Evolutionary conservation across 2,329 filamentous ascomycete genomes (phyloP), one percentile per base, ranked within the genome.

Genomic region (Penicillium sp.): DNA sequence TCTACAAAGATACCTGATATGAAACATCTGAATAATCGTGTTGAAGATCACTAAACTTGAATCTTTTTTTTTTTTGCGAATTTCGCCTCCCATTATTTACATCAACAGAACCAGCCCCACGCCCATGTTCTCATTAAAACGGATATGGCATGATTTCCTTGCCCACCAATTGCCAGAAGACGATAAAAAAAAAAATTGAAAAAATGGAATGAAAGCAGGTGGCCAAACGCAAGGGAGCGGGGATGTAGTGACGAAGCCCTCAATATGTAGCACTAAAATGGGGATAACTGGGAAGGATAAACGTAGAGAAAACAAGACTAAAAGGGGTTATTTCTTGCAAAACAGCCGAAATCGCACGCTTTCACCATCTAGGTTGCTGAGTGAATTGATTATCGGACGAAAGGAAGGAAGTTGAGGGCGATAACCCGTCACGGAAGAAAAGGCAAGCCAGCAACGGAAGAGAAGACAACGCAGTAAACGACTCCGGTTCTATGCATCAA

Each of bases 401-500:
- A 62, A 43, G 49, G 50, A 60, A 61, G 39, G 59, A 59, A 60
- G 61, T 56, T 58, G 59, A 59, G 58, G 63, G 62, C 49, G 52
- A 58, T 49, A 48, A 53, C 56, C 58, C 47, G 49, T 52, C 58
- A 56, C 58, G 61, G 60, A 55, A 53, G 49, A 65, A 43, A 62
- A 60, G 55, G 60, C 55, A 56, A 48, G 62, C 57, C 56, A 56
- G 51, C 44, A 57, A 61, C 55, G 65, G 61, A 62, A 68, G 62
- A 64, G 59, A 68, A 64, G 64, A 68, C 62, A 62, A 67, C 59
- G 64, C 64, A 69, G 59, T 66, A 67, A 67, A 72, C 66, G 70
- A 74, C 73, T 74, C 73, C 73, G 66, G 64, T 67, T 73, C 66
- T 67, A 74, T 74, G 72, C 73, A 72, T 70, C 66, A 68, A 66